phyloP scores from a whole-genome alignment of 805 yeast genomes.

The Ogataea pini region DNA sequence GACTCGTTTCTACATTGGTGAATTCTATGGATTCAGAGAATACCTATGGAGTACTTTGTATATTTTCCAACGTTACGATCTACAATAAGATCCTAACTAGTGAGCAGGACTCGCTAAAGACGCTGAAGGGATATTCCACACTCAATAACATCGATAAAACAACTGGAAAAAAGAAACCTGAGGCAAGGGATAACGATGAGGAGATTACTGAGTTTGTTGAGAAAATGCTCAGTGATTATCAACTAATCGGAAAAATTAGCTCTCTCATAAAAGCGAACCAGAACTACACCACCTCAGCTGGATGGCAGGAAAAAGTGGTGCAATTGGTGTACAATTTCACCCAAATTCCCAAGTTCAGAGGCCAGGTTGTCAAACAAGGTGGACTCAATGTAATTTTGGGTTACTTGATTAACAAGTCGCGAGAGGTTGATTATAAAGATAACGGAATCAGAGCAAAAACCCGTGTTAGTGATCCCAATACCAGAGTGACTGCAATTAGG shows the following conservation, averaged over 20 bases:
- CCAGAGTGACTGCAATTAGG: conserved; percentile 39
- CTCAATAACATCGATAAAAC: conserved; percentile 28
- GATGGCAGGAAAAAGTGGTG: conserved; percentile 34
- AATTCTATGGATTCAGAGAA: conserved; percentile 12
- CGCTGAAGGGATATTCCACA: conserved; percentile 39
- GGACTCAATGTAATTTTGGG: conserved; percentile 41
- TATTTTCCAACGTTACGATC: conserved; percentile 42
- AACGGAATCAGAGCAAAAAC: conserved; percentile 28
- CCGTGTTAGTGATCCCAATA: conserved; percentile 22
- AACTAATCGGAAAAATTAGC: conserved; percentile 20
- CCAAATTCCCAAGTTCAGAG: conserved; percentile 27
- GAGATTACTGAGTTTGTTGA: conserved; percentile 32
- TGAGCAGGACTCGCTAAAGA: conserved; percentile 38
- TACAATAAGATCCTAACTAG: conserved; percentile 32
- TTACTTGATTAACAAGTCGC: conserved; percentile 39
- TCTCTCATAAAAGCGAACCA: conserved; percentile 15
- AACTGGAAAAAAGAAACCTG: conserved; percentile 29
- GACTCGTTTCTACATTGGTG: conserved; percentile 30
- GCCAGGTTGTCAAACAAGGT: conserved; percentile 48
- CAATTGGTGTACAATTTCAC: conserved; percentile 40
- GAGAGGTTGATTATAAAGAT: conserved; percentile 24
- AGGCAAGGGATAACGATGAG: conserved; percentile 32
- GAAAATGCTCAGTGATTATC: conserved; percentile 25
- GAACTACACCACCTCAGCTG: conserved; percentile 17
- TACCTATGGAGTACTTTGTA: conserved; percentile 43